These are phyloP conservation scores for Pinus tabuliformis DNA, from an alignment of 75 land plant species.

Conservation along the genomic window DNA sequence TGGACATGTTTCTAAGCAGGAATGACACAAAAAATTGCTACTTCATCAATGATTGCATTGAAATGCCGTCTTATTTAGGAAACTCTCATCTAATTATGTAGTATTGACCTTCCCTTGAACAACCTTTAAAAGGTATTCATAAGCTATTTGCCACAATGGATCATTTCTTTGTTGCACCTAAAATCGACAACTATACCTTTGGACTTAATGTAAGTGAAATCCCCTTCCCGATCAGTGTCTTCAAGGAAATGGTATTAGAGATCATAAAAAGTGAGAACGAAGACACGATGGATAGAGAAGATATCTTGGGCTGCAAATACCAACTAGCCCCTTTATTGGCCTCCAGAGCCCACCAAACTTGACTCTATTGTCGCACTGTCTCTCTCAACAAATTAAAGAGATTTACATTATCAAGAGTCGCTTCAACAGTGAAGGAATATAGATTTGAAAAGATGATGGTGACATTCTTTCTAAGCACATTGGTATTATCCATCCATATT, in stretches of 20 bases:
- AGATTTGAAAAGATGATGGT: slow-evolving; percentile 75
- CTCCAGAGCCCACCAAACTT: slow-evolving; percentile 88
- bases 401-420: slow-evolving; percentile 79
- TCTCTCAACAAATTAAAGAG: slow-evolving; percentile 81
- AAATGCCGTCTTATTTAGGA: no score
- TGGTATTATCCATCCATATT: slow-evolving; percentile 5
- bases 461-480: slow-evolving; percentile 36
- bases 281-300: slow-evolving; percentile 52
- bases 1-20: no score
- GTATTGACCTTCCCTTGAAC: slow-evolving; percentile 68
- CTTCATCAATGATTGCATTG: no score
- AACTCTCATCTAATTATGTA: slow-evolving; percentile 13
- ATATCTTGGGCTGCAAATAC: slow-evolving; percentile 70
- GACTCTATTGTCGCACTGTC: slow-evolving; percentile 75
- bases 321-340: slow-evolving; percentile 86
- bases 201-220: slow-evolving; percentile 82
- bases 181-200: slow-evolving; percentile 82
- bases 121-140: slow-evolving; percentile 65
- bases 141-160: slow-evolving; percentile 86
- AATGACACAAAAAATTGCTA: no score
- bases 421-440: slow-evolving; percentile 85
- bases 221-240: slow-evolving; percentile 85
- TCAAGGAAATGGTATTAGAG: slow-evolving; percentile 56
- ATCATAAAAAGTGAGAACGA: slow-evolving; percentile 29
- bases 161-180: slow-evolving; percentile 87